Evolutionary conservation across 2,329 filamentous ascomycete species (phyloP).

Genomic region (Paecilomyces sp.): DNA sequence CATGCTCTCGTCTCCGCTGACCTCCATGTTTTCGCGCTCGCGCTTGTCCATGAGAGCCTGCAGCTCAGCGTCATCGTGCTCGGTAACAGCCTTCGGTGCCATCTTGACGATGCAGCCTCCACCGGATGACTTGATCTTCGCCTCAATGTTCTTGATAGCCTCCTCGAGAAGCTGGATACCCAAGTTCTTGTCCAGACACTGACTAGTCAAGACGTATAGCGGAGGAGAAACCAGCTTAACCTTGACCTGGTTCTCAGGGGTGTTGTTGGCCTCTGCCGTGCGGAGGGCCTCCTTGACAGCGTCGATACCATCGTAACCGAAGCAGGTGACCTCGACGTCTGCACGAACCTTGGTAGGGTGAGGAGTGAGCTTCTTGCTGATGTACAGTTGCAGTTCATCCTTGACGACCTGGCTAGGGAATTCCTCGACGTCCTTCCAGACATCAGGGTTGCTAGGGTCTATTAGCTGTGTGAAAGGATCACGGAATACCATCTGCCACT

Average conservation of each 20-base stretch:
- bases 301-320: slow-evolving; percentile 95
- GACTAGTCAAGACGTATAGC: slow-evolving; percentile 91
- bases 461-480: slow-evolving; percentile 5
- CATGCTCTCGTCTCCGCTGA: slow-evolving; percentile 93
- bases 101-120: slow-evolving; percentile 89
- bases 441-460: slow-evolving; percentile 69
- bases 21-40: slow-evolving; percentile 94
- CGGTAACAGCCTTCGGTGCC: slow-evolving; percentile 98
- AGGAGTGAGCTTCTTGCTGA: slow-evolving; percentile 91
- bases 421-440: slow-evolving; percentile 81
- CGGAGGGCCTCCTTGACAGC: slow-evolving; percentile 91
- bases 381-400: slow-evolving; percentile 89
- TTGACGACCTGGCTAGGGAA: slow-evolving; percentile 82
- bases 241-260: slow-evolving; percentile 88
- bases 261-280: slow-evolving; percentile 88
- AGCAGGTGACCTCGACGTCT: slow-evolving; percentile 93
- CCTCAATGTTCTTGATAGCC: slow-evolving; percentile 80
- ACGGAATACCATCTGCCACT: slow-evolving; percentile 18
- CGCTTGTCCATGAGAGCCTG: slow-evolving; percentile 99
- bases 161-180: slow-evolving; percentile 81
- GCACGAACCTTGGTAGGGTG: slow-evolving; percentile 99
- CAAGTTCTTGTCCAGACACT: slow-evolving; percentile 84
- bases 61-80: slow-evolving; percentile 94
- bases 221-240: slow-evolving; percentile 97
- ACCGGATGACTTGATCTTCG: slow-evolving; percentile 68